Evolutionary conservation across 2,329 filamentous ascomycete genomes (phyloP), one percentile per base, ranked within the genome.

Genomic region (Thermomyces lanuginosus): DNA sequence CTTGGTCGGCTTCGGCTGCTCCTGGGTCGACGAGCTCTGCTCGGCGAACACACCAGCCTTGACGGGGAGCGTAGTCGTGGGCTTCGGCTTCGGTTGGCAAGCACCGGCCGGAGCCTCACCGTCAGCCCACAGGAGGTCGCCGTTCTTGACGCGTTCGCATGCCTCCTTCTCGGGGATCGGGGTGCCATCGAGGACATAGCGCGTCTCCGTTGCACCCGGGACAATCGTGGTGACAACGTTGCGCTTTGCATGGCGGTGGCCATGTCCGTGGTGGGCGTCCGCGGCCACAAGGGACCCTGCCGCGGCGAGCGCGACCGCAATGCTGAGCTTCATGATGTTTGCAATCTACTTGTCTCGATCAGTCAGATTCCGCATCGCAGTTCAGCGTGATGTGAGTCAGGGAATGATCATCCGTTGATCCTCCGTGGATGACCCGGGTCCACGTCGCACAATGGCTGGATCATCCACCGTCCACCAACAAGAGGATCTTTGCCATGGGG

Each of bases 151-250:
- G 37, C 82, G 81, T 29, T 68, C 48, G 56, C 76, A 65, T 28
- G 82, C 82, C 33, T 82, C 66, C 0, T 66, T 53, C 13, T 36
- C 28, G 28, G 61, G 59, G 39, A 92, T 64, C 17, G 58, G 36
- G 44, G 72, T 41, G 34, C 74, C 76, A 34, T 76, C 69, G 28
- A 84, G 59, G 47, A 76, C 64, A 56, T 84, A 93, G 30, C 76
- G 66, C 30, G 74, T 69, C 39, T 73, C 66, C 27, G 70, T 73
- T 16, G 73, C 64, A 21, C 64, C 69, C 21, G 65, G 58, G 26
- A 73, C 64, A 29, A 66, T 63, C 28, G 69, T 65, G 28, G 61
- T 54, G 11, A 59, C 56, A 32, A 54, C 55, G 18, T 56, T 45
- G 36, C 55, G 57, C 26, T 36, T 37, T 36, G 53, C 51, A 39